Evolutionary conservation across 1,284 basidiomycete genomes (phyloP).

Genomic region (Inonotus obliquus): DNA sequence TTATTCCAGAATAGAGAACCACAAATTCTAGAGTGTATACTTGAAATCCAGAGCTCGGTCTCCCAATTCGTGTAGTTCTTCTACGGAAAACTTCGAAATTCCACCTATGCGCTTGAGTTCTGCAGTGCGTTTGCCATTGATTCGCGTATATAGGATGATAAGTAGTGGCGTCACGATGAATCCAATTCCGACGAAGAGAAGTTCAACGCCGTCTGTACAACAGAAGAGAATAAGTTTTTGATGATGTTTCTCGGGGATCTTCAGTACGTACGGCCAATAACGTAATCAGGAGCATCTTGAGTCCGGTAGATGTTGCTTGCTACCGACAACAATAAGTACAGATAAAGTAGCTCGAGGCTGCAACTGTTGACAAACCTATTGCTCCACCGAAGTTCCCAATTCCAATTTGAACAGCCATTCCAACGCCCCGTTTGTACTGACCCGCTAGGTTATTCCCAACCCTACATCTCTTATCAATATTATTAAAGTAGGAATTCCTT

Average conservation of each 20-base stretch:
- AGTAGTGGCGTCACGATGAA: slow-evolving; percentile 47
- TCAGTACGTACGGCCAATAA: slow-evolving; percentile 48
- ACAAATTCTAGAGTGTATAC: slow-evolving; percentile 39
- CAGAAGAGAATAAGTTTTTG: background rate
- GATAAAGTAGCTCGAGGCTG: background rate
- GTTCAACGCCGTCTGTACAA: slow-evolving; percentile 51
- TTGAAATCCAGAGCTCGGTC: slow-evolving; percentile 56
- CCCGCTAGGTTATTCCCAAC: slow-evolving; percentile 57
- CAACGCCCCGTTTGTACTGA: slow-evolving; percentile 62
- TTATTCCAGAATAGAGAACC: too few relatives aligned
- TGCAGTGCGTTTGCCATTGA: slow-evolving; percentile 41
- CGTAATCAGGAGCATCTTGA: slow-evolving; percentile 54
- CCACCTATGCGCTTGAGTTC: slow-evolving; percentile 23
- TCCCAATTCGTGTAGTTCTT: slow-evolving; percentile 23
- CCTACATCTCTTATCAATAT: slow-evolving; percentile 28
- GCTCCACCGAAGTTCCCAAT: slow-evolving; percentile 54
- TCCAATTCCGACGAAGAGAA: slow-evolving; percentile 66
- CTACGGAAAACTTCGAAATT: slow-evolving; percentile 34
- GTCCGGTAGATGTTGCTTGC: slow-evolving; percentile 50
- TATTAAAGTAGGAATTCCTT: background rate
- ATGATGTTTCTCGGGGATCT: too few relatives aligned
- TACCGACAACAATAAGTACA: background rate
- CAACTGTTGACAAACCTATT: slow-evolving; percentile 36
- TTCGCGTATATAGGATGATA: slow-evolving; percentile 46
- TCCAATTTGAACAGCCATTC: slow-evolving; percentile 60